Evolutionary conservation across 2,329 filamentous ascomycete species (phyloP).

Genomic region (Penicillium frequentans): DNA sequence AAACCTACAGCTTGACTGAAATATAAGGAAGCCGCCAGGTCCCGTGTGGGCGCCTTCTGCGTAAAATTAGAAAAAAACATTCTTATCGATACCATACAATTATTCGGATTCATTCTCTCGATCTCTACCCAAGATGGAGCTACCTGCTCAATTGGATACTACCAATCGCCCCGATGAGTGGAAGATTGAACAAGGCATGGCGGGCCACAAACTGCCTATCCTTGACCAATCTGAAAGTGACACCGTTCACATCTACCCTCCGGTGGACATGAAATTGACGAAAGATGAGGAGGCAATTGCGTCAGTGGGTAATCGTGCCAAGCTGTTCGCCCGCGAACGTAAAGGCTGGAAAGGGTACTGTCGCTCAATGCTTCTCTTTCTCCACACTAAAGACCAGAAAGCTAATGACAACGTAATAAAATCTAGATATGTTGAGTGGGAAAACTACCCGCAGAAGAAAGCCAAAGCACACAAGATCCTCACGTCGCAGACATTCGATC

Average conservation of each 20-base stretch:
- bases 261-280: constrained; percentile 28
- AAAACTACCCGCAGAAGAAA: constrained; percentile 68
- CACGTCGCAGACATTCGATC: constrained; percentile 52
- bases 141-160: background rate
- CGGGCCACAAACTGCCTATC: constrained; percentile 48
- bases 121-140: background rate
- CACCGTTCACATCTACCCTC: constrained; percentile 29
- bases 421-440: constrained; percentile 65
- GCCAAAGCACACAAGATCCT: constrained; percentile 58
- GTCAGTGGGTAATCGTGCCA: constrained; percentile 39
- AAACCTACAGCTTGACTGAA: too few species aligned
- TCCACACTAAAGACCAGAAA: background rate
- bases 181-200: constrained; percentile 55
- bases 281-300: constrained; percentile 46
- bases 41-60: too few species aligned
- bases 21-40: too few species aligned
- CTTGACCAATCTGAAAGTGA: constrained; percentile 47
- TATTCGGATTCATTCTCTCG: background rate
- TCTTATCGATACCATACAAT: background rate
- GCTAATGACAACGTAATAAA: background rate
- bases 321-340: constrained; percentile 45
- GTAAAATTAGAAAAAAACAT: background rate
- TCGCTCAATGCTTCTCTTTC: background rate
- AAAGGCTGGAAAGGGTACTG: constrained; percentile 49
- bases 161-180: constrained; percentile 49